Evolutionary conservation across 116 monocot genomes (phyloP).

Genomic region (Dioscorea cayenensis): DNA sequence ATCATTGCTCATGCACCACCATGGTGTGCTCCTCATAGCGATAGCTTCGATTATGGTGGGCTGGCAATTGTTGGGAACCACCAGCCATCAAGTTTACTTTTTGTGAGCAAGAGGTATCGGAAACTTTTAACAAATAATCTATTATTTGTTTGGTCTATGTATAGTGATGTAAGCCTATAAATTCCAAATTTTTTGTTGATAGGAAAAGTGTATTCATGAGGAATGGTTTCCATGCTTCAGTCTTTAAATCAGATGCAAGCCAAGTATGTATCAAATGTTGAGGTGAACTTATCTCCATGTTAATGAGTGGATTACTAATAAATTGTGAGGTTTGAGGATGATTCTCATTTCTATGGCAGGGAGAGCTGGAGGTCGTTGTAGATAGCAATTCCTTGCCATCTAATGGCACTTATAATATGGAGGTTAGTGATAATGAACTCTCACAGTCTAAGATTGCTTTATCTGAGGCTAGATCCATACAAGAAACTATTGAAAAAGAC

Average conservation of each 20-base stretch:
- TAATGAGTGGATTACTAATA: neutral
- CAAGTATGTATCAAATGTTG: neutral
- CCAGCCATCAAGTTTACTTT: neutral
- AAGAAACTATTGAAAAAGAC: constrained; percentile 3
- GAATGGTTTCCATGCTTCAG: neutral
- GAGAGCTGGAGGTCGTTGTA: neutral
- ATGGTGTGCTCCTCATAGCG: neutral
- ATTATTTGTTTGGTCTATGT: neutral
- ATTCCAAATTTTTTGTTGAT: neutral
- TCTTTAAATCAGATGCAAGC: neutral
- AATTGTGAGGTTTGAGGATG: neutral
- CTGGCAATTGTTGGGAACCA: neutral
- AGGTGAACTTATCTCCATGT: neutral
- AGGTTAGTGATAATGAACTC: neutral
- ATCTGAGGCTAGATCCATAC: constrained; percentile 9
- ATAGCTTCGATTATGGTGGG: neutral
- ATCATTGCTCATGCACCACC: neutral
- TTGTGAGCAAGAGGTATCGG: neutral
- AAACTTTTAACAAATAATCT: neutral
- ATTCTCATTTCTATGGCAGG: neutral
- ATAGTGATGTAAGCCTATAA: neutral
- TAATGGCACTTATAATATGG: neutral
- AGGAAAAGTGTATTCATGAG: neutral
- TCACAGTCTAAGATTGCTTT: neutral
- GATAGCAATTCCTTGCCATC: neutral